Base-by-base conservation (phyloP, 2,329 filamentous ascomycete genomes). In the Sclerotinia minor region DNA sequence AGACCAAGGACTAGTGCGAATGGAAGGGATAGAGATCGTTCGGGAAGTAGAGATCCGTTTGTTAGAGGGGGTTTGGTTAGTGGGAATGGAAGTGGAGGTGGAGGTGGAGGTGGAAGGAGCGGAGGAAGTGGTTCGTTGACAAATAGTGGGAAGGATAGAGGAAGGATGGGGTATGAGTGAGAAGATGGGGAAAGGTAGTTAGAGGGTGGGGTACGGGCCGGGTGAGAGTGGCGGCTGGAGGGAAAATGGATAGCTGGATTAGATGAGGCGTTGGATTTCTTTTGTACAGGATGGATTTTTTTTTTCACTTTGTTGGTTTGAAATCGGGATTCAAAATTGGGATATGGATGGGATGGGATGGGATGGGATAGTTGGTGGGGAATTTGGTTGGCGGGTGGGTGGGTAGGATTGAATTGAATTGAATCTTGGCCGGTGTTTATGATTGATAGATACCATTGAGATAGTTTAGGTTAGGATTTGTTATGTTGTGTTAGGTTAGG, bases 51-150 rank as follows among this genome's bases (percentile, higher is more conserved):
- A 9, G 58, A 61, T 38, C 58, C 58, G 8, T 73, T 72, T 66
- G 60, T 70, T n/a, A 71, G 69, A 24, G 70, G 70, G 15, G 71
- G 71, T 2, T 65, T 72, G 21, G 19, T 73, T 17, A 45, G 41
- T 41, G 65, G 55, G 9, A 38, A 26, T 26, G 38, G 38, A 17
- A 41, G 38, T 41, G 38, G 38, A 17, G 38, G 38, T 26, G 38
- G 38, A 17, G 17, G 38, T 41, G 38, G 38, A 17, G 38, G 38
- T 2, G 38, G 38, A 17, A 41, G 38, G 38, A 41, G 13, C 38
- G 38, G 1, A 41, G 38, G 38, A 41, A 17, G 38, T 41, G 38
- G 38, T 17, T 41, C 38, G 15, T 41, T 41, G 38, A 41, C 38
- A 11, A 41, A 41, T 17, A 49, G 41, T 41, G 65, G 55, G 15